These are phyloP conservation scores for Ophiostoma himal-ulmi DNA, from an alignment of 2,329 filamentous ascomycete genomes.

Conservation along the genomic window DNA sequence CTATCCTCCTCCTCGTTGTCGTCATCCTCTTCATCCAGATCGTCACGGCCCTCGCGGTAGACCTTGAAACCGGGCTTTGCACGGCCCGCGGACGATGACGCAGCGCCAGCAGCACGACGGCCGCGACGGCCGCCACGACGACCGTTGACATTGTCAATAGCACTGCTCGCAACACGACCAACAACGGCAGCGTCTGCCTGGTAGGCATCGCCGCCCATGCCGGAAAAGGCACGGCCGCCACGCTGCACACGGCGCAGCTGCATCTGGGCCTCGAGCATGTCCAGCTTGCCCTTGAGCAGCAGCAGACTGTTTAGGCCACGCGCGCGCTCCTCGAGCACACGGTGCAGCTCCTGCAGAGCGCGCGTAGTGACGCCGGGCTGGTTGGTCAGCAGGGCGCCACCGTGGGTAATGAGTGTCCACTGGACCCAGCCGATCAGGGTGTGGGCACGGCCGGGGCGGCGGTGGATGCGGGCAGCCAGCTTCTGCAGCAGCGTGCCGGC, in stretches of 20 bases:
- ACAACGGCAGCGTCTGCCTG: constrained; percentile 1
- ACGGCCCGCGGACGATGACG: background rate
- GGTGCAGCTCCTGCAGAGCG: constrained; percentile 71
- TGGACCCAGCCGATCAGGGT: constrained; percentile 93
- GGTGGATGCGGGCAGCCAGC: constrained; percentile 79
- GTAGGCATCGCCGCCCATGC: constrained; percentile 26
- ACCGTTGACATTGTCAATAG: constrained; percentile 46
- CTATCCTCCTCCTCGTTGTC: constrained; percentile 32
- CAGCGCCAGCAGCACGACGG: background rate
- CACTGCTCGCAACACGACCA: constrained; percentile 34
- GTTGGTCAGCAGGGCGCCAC: constrained; percentile 78
- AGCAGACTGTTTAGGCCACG: constrained; percentile 76
- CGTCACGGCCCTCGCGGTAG: constrained; percentile 76
- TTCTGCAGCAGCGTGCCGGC: constrained; percentile 74
- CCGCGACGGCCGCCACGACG: constrained; percentile 30
- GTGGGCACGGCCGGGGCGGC: constrained; percentile 80
- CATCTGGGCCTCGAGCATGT: constrained; percentile 89
- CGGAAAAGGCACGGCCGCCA: constrained; percentile 29
- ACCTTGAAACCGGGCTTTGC: constrained; percentile 30
- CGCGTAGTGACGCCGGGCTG: constrained; percentile 78
- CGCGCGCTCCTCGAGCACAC: constrained; percentile 80
- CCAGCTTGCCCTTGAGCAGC: constrained; percentile 87
- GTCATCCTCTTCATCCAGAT: constrained; percentile 42
- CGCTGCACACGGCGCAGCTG: constrained; percentile 65
- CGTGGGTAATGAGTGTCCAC: constrained; percentile 88